A percentile compares a stretch with the other conserved stretches of the same genome.
Conservation (phyloP, 2,329 filamentous ascomycete species). For the Exutisphaerella laricina region DNA sequence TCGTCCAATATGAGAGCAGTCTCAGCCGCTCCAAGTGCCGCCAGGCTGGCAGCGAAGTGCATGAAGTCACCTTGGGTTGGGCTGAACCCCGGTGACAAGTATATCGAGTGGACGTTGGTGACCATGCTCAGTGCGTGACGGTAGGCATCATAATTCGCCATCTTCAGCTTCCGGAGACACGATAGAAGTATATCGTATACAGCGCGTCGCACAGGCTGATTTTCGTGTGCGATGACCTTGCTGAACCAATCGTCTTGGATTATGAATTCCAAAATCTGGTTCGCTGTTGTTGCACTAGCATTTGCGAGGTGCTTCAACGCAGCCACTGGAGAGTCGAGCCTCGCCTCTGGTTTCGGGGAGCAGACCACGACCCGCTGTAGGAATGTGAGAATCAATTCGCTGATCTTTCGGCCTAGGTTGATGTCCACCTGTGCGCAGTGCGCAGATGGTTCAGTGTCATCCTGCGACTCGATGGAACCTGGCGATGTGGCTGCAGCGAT, state of each 20-base stretch:
- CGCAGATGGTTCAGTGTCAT: background rate
- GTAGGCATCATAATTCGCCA: slow-evolving; percentile 8
- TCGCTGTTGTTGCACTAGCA: slow-evolving; percentile 7
- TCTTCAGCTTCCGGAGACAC: slow-evolving; percentile 7
- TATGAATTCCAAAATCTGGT: slow-evolving; percentile 4
- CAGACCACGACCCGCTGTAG: slow-evolving; percentile 15
- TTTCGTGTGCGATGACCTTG: slow-evolving; percentile 10
- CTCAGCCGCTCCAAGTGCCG: slow-evolving; percentile 14
- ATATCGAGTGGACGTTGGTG: slow-evolving; percentile 11
- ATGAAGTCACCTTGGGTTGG: slow-evolving; percentile 5
- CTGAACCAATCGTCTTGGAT: slow-evolving; percentile 13
- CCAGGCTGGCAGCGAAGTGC: slow-evolving; percentile 10
- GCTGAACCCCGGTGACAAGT: background rate
- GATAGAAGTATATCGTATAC: slow-evolving; percentile 12
- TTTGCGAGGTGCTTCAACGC: slow-evolving; percentile 8
- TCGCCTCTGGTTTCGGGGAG: slow-evolving; percentile 9
- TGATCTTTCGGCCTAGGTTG: background rate
- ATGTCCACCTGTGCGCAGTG: background rate
- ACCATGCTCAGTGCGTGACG: slow-evolving; percentile 9
- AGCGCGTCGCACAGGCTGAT: slow-evolving; percentile 8
- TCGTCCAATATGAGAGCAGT: slow-evolving; percentile 16
- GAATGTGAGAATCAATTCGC: slow-evolving; percentile 8
- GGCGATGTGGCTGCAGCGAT: slow-evolving; percentile 1
- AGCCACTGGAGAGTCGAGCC: background rate
- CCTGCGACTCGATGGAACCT: background rate